phyloP scores from a whole-genome alignment of 139 green algal species.

The Ulvella scutata region DNA sequence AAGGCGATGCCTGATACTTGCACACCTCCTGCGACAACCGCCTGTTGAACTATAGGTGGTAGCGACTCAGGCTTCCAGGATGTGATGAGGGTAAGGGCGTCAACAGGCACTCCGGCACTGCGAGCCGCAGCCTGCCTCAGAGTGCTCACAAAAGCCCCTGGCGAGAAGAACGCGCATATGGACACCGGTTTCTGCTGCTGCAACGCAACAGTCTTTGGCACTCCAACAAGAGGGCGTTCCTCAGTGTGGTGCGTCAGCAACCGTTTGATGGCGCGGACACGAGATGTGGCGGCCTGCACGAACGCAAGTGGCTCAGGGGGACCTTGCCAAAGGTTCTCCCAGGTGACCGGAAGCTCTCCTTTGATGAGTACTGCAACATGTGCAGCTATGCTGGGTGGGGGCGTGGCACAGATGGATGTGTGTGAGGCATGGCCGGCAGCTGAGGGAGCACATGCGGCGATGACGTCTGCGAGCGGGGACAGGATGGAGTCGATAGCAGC shows the following conservation, averaged over 20 bases:
- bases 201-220: too few species aligned
- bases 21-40: conserved; percentile 3
- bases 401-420: conserved; percentile 1
- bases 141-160: conserved; percentile 50
- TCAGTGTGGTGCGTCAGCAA: background rate
- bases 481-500: background rate
- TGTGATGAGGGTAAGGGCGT: conserved; percentile 39
- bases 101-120: conserved; percentile 21
- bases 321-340: conserved; percentile 45
- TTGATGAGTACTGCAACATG: conserved; percentile 23
- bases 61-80: conserved; percentile 29
- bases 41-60: background rate
- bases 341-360: conserved; percentile 30
- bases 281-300: conserved; percentile 25
- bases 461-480: background rate
- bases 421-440: too few species aligned
- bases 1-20: conserved; percentile 23
- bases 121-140: conserved; percentile 45
- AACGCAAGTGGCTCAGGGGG: conserved; percentile 33
- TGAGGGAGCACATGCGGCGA: too few species aligned
- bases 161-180: conserved; percentile 29
- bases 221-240: background rate
- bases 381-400: conserved; percentile 15
- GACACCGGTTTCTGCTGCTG: conserved; percentile 2
- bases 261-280: conserved; percentile 17